Evolutionary conservation across 768 basidiomycete species (phyloP), one percentile per base, ranked within the genome.

Genomic region (Amanita muscaria): DNA sequence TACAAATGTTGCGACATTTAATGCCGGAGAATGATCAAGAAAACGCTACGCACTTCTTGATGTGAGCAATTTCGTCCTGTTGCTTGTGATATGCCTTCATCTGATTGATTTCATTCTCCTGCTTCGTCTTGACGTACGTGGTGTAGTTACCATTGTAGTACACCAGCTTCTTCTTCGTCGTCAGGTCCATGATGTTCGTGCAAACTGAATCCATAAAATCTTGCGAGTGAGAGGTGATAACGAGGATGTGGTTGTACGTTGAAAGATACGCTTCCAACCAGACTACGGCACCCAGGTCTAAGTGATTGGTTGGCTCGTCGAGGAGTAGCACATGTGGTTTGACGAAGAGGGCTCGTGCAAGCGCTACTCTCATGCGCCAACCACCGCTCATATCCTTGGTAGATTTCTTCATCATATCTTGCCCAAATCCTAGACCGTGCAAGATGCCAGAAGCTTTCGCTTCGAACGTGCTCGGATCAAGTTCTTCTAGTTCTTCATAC

Each of bases 51-150:
- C 58, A 92, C 92, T 94, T 91, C 69, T 97, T 98, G 67, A 98
- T 97, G 65, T 99, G 94, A 18, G 79, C 78, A 54, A 97, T 98
- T 67, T 98, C 94, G 37, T 99, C 94, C 63, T 99, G 94, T 62
- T 99, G 94, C 67, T 99, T 99, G 56, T 80, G 59, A 65, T 97
- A 99, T 42, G 94, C 96, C 74, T 99, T 99, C 92, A 97, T 96
- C 70, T 96, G 92, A 65, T 98, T 99, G 59, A 92, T 84, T 72
- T 99, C 94, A 71, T 99, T 99, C 75, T 99, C 94, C 55, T 69
- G 57, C 74, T 86, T 93, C 47, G 94, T 98, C 60, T 90, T 83
- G 53, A 97, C 93, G 67, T 91, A 97, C n/a, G 88, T 90, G 39
- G 90, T 74, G 70, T 96, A 97, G 65, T 97, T 97, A 69, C 93